These are phyloP conservation scores for Adansonia gregorii DNA, from an alignment of 441 rosid species.

Conservation along the genomic window DNA sequence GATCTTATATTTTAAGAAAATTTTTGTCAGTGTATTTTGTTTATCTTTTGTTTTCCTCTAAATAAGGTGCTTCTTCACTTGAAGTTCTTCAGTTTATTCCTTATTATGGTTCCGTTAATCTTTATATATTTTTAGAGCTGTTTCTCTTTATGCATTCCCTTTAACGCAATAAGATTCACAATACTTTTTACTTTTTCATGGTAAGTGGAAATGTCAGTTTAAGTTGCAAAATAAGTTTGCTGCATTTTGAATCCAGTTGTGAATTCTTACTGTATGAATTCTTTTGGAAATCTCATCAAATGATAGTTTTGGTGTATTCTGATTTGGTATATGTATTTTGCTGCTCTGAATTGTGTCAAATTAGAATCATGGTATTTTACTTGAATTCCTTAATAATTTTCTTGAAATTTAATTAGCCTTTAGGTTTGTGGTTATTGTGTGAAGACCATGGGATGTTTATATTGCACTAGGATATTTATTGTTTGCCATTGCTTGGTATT, in stretches of 20 bases:
- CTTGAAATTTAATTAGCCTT: slow-evolving; percentile 1
- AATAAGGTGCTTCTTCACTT: not conserved
- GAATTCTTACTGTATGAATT: not conserved
- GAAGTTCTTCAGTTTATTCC: not conserved
- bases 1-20: not conserved
- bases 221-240: not conserved
- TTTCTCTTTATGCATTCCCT: not conserved
- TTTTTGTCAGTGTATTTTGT: slow-evolving; percentile 2
- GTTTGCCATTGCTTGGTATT: not conserved
- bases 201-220: not conserved
- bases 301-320: slow-evolving; percentile 1
- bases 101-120: not conserved
- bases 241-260: not conserved
- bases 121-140: not conserved
- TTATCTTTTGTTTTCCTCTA: not conserved
- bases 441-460: slow-evolving; percentile 1
- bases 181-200: not conserved
- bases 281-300: slow-evolving; percentile 1
- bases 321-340: not conserved
- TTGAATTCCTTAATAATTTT: not conserved
- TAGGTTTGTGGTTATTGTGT: not conserved
- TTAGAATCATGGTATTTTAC: not conserved
- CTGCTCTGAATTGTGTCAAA: not conserved
- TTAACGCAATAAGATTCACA: not conserved
- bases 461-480: not conserved